These are phyloP conservation scores for Clitopilus hobsonii DNA, from an alignment of 768 basidiomycete genomes.

Conservation along the genomic window DNA sequence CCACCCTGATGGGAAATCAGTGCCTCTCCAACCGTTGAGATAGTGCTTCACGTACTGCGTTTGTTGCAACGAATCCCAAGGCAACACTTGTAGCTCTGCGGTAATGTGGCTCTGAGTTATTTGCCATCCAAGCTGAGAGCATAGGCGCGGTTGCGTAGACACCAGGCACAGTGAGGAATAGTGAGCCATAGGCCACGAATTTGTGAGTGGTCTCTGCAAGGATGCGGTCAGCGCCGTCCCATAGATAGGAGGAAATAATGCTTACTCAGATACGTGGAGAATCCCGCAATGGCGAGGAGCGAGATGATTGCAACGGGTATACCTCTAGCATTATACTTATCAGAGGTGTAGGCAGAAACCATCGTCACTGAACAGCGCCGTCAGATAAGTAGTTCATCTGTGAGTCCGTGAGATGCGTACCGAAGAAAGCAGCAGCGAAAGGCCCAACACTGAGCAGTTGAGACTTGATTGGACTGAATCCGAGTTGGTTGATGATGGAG, in stretches of 20 bases:
- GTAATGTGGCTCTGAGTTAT: constrained; percentile 43
- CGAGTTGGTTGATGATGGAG: constrained; percentile 31
- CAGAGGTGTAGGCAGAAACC: constrained; percentile 17
- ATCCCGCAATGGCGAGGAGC: constrained; percentile 28
- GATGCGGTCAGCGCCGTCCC: not conserved
- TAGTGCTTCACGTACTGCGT: constrained; percentile 18
- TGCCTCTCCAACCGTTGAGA: too few relatives aligned
- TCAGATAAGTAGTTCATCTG: too few relatives aligned
- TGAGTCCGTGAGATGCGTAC: too few relatives aligned
- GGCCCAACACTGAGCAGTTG: constrained; percentile 34
- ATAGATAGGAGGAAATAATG: not conserved
- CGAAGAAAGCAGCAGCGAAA: constrained; percentile 29
- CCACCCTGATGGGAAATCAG: constrained; percentile 23
- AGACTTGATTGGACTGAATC: constrained; percentile 24
- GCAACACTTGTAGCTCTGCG: constrained; percentile 46
- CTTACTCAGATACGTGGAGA: constrained; percentile 33
- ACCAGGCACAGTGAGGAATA: constrained; percentile 41
- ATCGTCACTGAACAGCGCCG: constrained; percentile 17
- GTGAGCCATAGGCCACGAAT: constrained; percentile 36
- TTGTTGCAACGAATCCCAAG: constrained; percentile 35
- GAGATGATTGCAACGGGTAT: constrained; percentile 24
- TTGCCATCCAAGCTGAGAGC: constrained; percentile 41
- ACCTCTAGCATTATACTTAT: constrained; percentile 21
- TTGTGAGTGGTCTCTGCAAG: constrained; percentile 13
- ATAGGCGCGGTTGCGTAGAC: constrained; percentile 35